These are phyloP conservation scores for Cercospora sp. DNA, from an alignment of 2,329 filamentous ascomycete species.

Conservation along the genomic window DNA sequence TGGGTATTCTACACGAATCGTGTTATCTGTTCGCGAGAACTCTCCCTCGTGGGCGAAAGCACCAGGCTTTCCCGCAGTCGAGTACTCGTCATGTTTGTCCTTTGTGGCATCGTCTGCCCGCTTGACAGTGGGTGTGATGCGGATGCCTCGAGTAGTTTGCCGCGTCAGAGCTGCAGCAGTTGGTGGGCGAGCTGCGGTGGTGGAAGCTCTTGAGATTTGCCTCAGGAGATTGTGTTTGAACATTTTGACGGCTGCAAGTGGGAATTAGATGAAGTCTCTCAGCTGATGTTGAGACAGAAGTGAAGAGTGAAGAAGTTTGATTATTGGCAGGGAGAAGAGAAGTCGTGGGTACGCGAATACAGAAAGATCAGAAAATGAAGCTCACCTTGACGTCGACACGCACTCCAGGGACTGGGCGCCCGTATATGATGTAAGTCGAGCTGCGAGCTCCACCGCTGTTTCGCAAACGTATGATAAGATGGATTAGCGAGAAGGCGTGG, in stretches of 20 bases:
- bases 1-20: slow-evolving; percentile 76
- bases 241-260: slow-evolving; percentile 27
- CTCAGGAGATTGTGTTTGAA: slow-evolving; percentile 38
- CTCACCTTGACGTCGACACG: slow-evolving; percentile 12
- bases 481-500: background rate
- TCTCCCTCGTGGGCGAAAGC: slow-evolving; percentile 59
- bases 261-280: background rate
- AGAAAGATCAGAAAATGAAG: slow-evolving; percentile 5
- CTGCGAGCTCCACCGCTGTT: slow-evolving; percentile 5
- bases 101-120: slow-evolving; percentile 33
- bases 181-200: slow-evolving; percentile 32
- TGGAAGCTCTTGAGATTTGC: slow-evolving; percentile 38
- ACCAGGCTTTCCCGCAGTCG: slow-evolving; percentile 39
- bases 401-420: slow-evolving; percentile 9
- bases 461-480: slow-evolving; percentile 4
- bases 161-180: slow-evolving; percentile 31
- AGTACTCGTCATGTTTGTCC: slow-evolving; percentile 37
- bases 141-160: slow-evolving; percentile 25
- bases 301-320: background rate
- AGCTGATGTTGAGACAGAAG: background rate
- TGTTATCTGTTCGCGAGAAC: slow-evolving; percentile 77
- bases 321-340: slow-evolving; percentile 3
- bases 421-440: slow-evolving; percentile 8
- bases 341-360: background rate
- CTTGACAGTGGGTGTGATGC: slow-evolving; percentile 24